Evolutionary conservation across 805 yeast genomes (phyloP).

Genomic region (Ogataea pignaliae): DNA sequence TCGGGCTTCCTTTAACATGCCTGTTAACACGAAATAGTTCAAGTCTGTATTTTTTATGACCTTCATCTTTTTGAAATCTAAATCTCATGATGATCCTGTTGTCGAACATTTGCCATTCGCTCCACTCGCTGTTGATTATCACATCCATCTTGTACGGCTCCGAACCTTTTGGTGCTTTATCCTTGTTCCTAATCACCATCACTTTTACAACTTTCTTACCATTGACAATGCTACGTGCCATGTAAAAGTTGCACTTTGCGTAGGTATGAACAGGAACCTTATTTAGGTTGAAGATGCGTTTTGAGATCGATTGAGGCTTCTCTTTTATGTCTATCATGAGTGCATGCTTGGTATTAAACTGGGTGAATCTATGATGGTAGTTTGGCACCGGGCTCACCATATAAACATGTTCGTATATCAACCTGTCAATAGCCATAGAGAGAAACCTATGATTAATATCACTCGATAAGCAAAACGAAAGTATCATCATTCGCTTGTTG

Average conservation of each 20-base stretch:
- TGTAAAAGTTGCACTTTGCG: constrained; percentile 4
- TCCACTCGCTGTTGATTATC: not conserved
- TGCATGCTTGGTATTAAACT: constrained; percentile 17
- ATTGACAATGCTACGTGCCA: not conserved
- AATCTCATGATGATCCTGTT: not conserved
- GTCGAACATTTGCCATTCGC: not conserved
- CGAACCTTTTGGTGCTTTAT: not conserved
- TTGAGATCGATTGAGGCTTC: not conserved
- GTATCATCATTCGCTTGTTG: not conserved
- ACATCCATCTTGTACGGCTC: no score
- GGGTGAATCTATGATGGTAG: constrained; percentile 23
- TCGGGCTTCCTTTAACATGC: not conserved
- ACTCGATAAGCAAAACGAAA: constrained; percentile 2
- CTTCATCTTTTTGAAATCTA: not conserved
- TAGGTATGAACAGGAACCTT: constrained; percentile 2
- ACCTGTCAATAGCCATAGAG: constrained; percentile 24
- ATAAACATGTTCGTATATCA: constrained; percentile 19
- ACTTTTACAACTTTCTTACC: not conserved
- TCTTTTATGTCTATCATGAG: not conserved
- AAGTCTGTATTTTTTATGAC: not conserved
- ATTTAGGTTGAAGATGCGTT: no score
- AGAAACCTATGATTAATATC: constrained; percentile 13
- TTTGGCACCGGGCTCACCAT: constrained; percentile 18
- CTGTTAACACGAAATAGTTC: not conserved
- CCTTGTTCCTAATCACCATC: not conserved